Evolutionary conservation across 2,329 filamentous ascomycete genomes (phyloP).

Genomic region (Shiraia sp.): DNA sequence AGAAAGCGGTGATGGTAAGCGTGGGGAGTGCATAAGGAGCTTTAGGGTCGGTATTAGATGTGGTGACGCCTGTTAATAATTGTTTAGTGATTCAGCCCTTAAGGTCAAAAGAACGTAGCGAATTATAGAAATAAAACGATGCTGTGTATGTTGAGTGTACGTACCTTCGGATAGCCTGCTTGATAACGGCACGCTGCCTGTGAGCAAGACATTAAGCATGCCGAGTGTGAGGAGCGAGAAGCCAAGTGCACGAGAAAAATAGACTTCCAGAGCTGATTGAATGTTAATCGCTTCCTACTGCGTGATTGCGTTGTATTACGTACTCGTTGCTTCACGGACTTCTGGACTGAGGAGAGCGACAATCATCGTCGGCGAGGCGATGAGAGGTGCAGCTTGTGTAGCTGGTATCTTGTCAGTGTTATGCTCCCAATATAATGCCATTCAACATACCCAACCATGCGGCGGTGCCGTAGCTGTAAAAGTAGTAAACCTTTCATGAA

Average conservation of each 20-base stretch:
- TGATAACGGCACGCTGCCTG: slow-evolving; percentile 69
- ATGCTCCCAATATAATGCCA: too few species aligned
- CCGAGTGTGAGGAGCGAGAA: slow-evolving; percentile 68
- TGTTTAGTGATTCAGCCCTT: slow-evolving; percentile 1
- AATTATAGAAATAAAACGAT: too few species aligned
- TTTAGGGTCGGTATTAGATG: slow-evolving; percentile 42
- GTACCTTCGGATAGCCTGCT: slow-evolving; percentile 49
- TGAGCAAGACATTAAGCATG: slow-evolving; percentile 67
- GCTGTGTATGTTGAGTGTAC: too few species aligned
- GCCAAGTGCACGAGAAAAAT: slow-evolving; percentile 73
- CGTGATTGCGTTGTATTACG: slow-evolving; percentile 13
- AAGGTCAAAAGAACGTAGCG: too few species aligned
- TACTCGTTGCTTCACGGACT: slow-evolving; percentile 59
- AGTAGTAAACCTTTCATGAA: slow-evolving; percentile 45
- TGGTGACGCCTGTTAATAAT: slow-evolving; percentile 35
- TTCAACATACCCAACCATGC: slow-evolving; percentile 44
- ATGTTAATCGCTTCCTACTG: slow-evolving; percentile 1
- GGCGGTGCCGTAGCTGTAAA: slow-evolving; percentile 50
- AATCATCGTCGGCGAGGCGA: slow-evolving; percentile 64
- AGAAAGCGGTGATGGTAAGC: slow-evolving; percentile 66
- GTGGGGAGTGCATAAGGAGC: slow-evolving; percentile 63
- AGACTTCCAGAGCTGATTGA: slow-evolving; percentile 64
- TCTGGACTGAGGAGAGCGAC: slow-evolving; percentile 63
- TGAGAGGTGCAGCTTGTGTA: slow-evolving; percentile 56
- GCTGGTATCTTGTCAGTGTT: slow-evolving; percentile 25